Evolutionary conservation across 1,284 basidiomycete genomes (phyloP).

Genomic region (Ganoderma leucocontextum): DNA sequence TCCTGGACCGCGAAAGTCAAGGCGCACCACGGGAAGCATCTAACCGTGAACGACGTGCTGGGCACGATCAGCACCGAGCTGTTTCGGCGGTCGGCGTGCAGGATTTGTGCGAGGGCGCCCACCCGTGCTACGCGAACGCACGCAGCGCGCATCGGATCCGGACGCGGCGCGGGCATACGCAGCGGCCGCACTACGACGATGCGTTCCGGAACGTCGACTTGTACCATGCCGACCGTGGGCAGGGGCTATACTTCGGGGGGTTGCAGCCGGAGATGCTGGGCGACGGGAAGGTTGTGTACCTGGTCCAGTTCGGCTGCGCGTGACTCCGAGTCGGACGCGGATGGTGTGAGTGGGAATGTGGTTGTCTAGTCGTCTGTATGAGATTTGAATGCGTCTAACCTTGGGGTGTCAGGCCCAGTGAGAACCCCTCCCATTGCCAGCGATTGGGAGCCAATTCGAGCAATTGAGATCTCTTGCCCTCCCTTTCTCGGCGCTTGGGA

Average conservation of each 20-base stretch:
- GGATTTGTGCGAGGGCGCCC: slow-evolving; percentile 10
- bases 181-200: slow-evolving; percentile 4
- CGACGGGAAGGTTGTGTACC: slow-evolving; percentile 9
- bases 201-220: slow-evolving; percentile 17
- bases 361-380: too few species aligned
- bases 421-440: too few species aligned
- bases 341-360: neutral
- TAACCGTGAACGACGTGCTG: slow-evolving; percentile 15
- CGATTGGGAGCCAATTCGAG: too few species aligned
- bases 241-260: slow-evolving; percentile 12
- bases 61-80: slow-evolving; percentile 14
- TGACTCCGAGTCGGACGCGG: too few species aligned
- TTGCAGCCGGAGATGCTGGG: slow-evolving; percentile 9
- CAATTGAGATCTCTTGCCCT: too few species aligned
- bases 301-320: slow-evolving; percentile 9
- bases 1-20: slow-evolving; percentile 2
- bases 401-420: too few species aligned
- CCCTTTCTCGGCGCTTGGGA: too few species aligned
- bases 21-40: slow-evolving; percentile 2
- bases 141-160: slow-evolving; percentile 6
- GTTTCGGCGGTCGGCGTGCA: slow-evolving; percentile 10
- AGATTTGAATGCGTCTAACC: too few species aligned
- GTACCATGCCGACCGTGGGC: slow-evolving; percentile 6
- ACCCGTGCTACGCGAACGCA: slow-evolving; percentile 13
- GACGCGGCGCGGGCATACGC: neutral